These are phyloP conservation scores for Aspergillus sp. DNA, from an alignment of 2,329 filamentous ascomycete species.

Conservation along the genomic window DNA sequence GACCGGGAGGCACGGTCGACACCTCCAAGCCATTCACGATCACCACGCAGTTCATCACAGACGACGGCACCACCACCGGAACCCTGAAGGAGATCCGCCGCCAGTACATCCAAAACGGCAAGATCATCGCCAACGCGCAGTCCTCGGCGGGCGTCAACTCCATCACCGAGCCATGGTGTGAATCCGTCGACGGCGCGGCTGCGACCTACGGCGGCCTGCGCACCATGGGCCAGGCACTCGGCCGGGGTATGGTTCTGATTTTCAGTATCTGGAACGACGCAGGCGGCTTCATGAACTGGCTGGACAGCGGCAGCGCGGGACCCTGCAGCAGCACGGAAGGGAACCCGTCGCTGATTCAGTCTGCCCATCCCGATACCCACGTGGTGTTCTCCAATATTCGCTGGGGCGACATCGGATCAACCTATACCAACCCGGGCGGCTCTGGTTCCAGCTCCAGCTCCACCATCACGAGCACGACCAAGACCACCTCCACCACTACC, in stretches of 20 bases:
- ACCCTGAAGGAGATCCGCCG: not conserved
- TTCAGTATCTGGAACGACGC: constrained; percentile 1
- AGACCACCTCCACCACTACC: not conserved
- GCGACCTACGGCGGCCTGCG: not conserved
- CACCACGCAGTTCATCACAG: not conserved
- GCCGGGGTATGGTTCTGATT: not conserved
- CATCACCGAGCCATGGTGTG: not conserved
- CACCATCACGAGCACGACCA: constrained; percentile 1
- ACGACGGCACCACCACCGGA: not conserved
- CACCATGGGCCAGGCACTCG: not conserved
- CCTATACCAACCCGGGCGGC: not conserved
- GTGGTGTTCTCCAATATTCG: not conserved
- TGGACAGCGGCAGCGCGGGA: not conserved
- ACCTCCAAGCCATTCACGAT: not conserved
- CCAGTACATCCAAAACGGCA: not conserved
- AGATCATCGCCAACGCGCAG: not conserved
- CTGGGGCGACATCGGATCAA: not conserved
- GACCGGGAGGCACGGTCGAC: not conserved
- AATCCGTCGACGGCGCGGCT: not conserved
- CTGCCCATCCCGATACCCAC: not conserved
- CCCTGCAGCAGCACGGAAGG: not conserved
- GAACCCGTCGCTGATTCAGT: not conserved
- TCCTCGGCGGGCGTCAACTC: not conserved
- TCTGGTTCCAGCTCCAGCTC: not conserved
- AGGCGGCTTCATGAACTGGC: not conserved